Evolutionary conservation across 2,329 filamentous ascomycete genomes (phyloP).

Genomic region (Acephala macrosclerotiorum): DNA sequence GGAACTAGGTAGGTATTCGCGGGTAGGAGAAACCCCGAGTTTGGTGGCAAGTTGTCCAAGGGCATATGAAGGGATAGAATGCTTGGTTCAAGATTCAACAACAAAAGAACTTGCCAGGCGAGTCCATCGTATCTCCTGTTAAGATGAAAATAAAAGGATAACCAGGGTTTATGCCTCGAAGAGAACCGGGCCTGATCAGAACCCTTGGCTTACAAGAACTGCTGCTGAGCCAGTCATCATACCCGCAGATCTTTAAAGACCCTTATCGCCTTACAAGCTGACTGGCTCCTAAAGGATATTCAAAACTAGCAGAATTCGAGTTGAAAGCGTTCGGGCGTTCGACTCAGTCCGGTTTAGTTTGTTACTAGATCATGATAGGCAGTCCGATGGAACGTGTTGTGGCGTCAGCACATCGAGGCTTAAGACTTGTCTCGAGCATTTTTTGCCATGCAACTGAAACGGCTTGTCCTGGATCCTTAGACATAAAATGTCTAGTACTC

Average conservation of each 20-base stretch:
- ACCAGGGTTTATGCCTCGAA: not conserved
- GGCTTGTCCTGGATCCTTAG: not conserved
- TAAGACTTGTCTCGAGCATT: not conserved
- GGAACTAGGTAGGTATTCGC: not conserved
- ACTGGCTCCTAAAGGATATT: not conserved
- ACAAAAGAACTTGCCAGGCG: not conserved
- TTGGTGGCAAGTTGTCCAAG: not conserved
- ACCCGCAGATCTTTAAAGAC: not conserved
- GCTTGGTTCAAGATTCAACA: not conserved
- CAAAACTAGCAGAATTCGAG: not conserved
- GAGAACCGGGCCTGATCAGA: not conserved
- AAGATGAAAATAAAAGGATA: not conserved
- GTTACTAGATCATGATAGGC: not conserved
- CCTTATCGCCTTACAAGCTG: slow-evolving; percentile 7
- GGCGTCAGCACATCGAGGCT: slow-evolving; percentile 2
- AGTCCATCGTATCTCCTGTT: not conserved
- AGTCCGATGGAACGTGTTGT: not conserved
- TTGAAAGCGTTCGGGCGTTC: not conserved
- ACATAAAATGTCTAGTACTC: not conserved
- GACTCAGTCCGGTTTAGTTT: not conserved
- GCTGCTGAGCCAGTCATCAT: not conserved
- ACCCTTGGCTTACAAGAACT: not conserved
- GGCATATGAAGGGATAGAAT: not conserved
- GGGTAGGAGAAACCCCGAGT: not conserved
- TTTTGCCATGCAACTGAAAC: not conserved